Percentiles rank a stretch among this genome's conserved stretches.
Evolutionary conservation across 176 grass and related monocot species (phyloP).

Genomic region (Zizania latifolia): DNA sequence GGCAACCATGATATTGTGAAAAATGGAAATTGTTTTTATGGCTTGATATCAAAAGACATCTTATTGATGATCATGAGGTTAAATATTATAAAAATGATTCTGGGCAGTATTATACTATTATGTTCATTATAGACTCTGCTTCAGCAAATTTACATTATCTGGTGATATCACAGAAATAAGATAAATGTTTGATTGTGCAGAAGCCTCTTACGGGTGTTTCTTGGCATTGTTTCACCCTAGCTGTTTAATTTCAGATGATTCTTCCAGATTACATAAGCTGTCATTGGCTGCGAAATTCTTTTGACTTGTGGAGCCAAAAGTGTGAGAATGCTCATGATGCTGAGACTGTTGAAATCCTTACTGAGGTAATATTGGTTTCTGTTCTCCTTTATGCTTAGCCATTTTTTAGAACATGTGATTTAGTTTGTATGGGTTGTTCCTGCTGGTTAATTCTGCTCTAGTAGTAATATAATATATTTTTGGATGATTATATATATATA

Average conservation of each 20-base stretch:
- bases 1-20: not conserved
- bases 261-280: slow-evolving; percentile 57
- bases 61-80: slow-evolving; percentile 1
- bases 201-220: slow-evolving; percentile 4
- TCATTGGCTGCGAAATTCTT: slow-evolving; percentile 63
- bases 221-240: slow-evolving; percentile 20
- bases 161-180: not conserved
- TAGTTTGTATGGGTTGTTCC: not conserved
- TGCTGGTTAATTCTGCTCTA: not conserved
- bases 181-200: no score
- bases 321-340: slow-evolving; percentile 55
- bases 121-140: not conserved
- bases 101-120: not conserved
- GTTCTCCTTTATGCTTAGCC: slow-evolving; percentile 3
- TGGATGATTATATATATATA: no score
- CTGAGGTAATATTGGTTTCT: slow-evolving; percentile 50
- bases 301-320: slow-evolving; percentile 52
- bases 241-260: slow-evolving; percentile 80
- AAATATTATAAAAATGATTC: not conserved
- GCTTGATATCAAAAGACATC: not conserved
- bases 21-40: not conserved
- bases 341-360: slow-evolving; percentile 70
- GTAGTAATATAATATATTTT: not conserved
- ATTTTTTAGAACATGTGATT: not conserved
- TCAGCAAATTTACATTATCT: not conserved